These are phyloP conservation scores for Aspergillus sclerotiicarbonarius DNA, from an alignment of 495 filamentous ascomycete species.

Conservation along the genomic window DNA sequence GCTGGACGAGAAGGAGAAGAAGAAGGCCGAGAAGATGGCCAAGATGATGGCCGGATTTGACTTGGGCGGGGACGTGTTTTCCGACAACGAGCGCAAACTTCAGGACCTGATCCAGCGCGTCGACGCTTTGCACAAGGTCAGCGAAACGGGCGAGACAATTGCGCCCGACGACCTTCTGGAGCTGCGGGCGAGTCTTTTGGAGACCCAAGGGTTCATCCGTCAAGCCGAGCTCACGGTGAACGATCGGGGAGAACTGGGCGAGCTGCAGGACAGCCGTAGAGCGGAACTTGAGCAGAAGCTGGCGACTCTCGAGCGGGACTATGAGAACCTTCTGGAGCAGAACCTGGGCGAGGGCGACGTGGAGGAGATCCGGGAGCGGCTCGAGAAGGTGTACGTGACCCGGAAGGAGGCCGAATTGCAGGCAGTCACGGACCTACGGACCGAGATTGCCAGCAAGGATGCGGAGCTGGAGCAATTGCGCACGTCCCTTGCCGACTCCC, in stretches of 20 bases:
- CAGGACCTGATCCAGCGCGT: constrained; percentile 77
- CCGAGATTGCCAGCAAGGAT: constrained; percentile 66
- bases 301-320: constrained; percentile 69
- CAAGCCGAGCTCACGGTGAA: constrained; percentile 85
- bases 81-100: constrained; percentile 82
- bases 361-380: constrained; percentile 74
- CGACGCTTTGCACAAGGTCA: constrained; percentile 73
- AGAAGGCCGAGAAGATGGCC: constrained; percentile 98
- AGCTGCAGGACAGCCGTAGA: constrained; percentile 61
- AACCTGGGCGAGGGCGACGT: constrained; percentile 75
- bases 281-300: constrained; percentile 73
- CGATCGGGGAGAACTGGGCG: constrained; percentile 60
- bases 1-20: constrained; percentile 94
- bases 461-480: constrained; percentile 77
- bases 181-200: constrained; percentile 72
- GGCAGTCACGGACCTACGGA: constrained; percentile 68
- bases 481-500: constrained; percentile 67
- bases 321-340: constrained; percentile 76
- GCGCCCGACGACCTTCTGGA: constrained; percentile 77
- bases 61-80: constrained; percentile 83
- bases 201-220: constrained; percentile 88
- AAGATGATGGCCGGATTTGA: constrained; percentile 99
- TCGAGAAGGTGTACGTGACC: constrained; percentile 72
- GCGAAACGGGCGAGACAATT: constrained; percentile 71
- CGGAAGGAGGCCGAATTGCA: constrained; percentile 69